phyloP scores from a whole-genome alignment of 495 filamentous ascomycete species.

The Penicillium bialowiezense region DNA sequence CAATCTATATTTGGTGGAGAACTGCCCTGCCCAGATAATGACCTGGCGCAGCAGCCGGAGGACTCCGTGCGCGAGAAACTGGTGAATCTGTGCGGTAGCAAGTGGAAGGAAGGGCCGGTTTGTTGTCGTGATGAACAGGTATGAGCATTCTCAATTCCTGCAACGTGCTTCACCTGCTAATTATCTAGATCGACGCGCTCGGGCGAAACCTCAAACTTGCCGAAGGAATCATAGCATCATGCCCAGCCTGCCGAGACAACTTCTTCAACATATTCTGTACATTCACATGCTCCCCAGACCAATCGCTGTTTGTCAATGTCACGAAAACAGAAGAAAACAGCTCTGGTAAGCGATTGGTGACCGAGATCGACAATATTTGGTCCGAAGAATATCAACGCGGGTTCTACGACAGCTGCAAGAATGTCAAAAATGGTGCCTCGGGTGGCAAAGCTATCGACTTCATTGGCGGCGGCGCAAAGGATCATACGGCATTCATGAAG shows the following conservation, averaged over 20 bases:
- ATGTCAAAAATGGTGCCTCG: slow-evolving; percentile 94
- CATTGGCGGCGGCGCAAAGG: slow-evolving; percentile 92
- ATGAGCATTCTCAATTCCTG: slow-evolving; percentile 15
- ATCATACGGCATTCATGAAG: slow-evolving; percentile 78
- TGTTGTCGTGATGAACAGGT: slow-evolving; percentile 86
- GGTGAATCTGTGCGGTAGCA: slow-evolving; percentile 77
- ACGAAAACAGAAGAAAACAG: slow-evolving; percentile 66
- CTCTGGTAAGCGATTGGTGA: slow-evolving; percentile 69
- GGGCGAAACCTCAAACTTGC: slow-evolving; percentile 81
- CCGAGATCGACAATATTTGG: slow-evolving; percentile 87
- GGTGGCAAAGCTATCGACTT: slow-evolving; percentile 90
- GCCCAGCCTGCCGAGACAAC: slow-evolving; percentile 93
- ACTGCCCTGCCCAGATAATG: slow-evolving; percentile 94
- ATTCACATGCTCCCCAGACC: slow-evolving; percentile 95
- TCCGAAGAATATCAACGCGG: slow-evolving; percentile 81
- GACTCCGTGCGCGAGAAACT: slow-evolving; percentile 67
- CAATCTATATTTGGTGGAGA: slow-evolving; percentile 82
- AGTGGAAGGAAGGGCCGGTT: slow-evolving; percentile 78
- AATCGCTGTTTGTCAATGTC: slow-evolving; percentile 93
- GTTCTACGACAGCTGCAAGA: slow-evolving; percentile 96
- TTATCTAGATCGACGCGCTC: slow-evolving; percentile 65
- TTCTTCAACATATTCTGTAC: slow-evolving; percentile 98
- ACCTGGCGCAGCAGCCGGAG: slow-evolving; percentile 68
- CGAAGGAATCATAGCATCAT: slow-evolving; percentile 82
- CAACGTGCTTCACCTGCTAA: slow-evolving; percentile 1